Evolutionary conservation across 2,329 filamentous ascomycete species (phyloP), one percentile per base, ranked within the genome.

Genomic region (Clarireedia hainanense): DNA sequence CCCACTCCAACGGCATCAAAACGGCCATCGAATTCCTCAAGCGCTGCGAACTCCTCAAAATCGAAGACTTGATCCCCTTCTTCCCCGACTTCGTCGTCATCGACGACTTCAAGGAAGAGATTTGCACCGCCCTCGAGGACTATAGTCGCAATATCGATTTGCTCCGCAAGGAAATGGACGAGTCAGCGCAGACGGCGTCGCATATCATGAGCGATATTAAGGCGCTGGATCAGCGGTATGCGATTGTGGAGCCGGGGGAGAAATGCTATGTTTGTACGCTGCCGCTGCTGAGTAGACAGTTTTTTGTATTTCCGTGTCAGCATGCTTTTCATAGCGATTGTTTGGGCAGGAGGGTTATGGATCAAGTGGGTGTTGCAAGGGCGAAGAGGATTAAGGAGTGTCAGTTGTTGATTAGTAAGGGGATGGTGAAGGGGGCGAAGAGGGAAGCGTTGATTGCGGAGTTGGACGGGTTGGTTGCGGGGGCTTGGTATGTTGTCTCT

Each of bases 1-100:
- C 84, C 1, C 84, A 91, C 60, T 88, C 84, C 6, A 86, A 87
- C 57, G 89, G 90, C 51, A 96, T 97, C 77, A 96, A 90, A 72
- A 81, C 86, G 34, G 94, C 94, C 2, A 95, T 99, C 63, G 89
- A 95, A 59, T 96, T 99, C 67, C 79, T 97, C 12, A 89, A 90
- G 63, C 85, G 90, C 9, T 96, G 92, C 69, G 91, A 96, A 58
- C 78, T 97, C 12, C 81, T 99, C 49, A 86, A 88, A 60, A 99
- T 99, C 61, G 94, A 99, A 73, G 94, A 99, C 67, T 74, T 99
- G 30, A 97, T 99, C 42, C 94, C 94, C 0, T 96, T 99, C 76
- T 99, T 99, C 73, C 94, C 94, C 0, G 94, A 99, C 70, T 99
- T 99, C 68, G 91, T 97, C 24, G 88, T 97, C 51, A 97, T 99